Evolutionary conservation across 2,329 filamentous ascomycete genomes (phyloP).

Genomic region (Monilinia fructigena): DNA sequence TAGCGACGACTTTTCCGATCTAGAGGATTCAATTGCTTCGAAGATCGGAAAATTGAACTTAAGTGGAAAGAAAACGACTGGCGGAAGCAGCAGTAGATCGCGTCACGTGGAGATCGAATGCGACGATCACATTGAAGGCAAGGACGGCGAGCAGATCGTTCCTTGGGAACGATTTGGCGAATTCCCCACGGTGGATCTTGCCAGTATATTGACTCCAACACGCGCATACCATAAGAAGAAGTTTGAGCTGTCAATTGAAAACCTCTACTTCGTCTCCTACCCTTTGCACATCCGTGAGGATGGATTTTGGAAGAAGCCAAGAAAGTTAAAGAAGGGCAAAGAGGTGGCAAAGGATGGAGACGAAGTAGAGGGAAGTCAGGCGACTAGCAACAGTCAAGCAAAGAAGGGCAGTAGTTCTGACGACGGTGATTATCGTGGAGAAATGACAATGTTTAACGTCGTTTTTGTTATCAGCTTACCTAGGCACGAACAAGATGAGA

Average conservation of each 20-base stretch:
- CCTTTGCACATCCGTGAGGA: slow-evolving; percentile 79
- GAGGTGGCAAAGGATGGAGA: slow-evolving; percentile 29
- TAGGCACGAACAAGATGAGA: slow-evolving; percentile 70
- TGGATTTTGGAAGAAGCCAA: slow-evolving; percentile 70
- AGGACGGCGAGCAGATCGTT: slow-evolving; percentile 56
- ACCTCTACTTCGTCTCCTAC: slow-evolving; percentile 76
- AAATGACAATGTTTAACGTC: slow-evolving; percentile 95
- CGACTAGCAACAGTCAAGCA: slow-evolving; percentile 18
- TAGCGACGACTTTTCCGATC: slow-evolving; percentile 43
- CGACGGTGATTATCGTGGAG: slow-evolving; percentile 35
- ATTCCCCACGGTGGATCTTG: slow-evolving; percentile 72
- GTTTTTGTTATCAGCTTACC: slow-evolving; percentile 87
- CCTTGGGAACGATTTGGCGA: slow-evolving; percentile 74
- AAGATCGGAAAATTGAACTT: slow-evolving; percentile 31
- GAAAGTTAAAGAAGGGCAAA: slow-evolving; percentile 41
- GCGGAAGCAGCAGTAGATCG: slow-evolving; percentile 15
- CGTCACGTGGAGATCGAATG: slow-evolving; percentile 34
- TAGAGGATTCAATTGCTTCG: slow-evolving; percentile 47
- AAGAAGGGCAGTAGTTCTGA: slow-evolving; percentile 37
- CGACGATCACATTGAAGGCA: slow-evolving; percentile 51
- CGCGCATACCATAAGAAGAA: slow-evolving; percentile 75
- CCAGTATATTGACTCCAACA: slow-evolving; percentile 74
- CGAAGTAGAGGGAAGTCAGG: slow-evolving; percentile 22
- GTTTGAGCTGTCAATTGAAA: slow-evolving; percentile 80
- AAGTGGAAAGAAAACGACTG: slow-evolving; percentile 5